Evolutionary conservation across 345 rosid species (phyloP).

Genomic region (Arabis hirsuta): DNA sequence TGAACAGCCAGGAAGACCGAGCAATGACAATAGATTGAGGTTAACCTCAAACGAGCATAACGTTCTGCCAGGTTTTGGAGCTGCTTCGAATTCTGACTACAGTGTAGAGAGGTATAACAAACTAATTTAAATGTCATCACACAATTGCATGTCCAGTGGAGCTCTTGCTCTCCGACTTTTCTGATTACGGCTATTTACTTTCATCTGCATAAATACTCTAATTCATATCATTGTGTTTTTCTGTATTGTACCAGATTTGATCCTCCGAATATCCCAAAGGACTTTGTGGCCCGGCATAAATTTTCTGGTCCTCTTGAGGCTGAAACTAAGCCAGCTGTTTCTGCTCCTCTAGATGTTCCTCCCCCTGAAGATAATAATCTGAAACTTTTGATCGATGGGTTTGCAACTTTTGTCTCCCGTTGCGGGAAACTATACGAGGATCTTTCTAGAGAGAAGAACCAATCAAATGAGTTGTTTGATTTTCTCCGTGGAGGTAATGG

Average conservation of each 20-base stretch:
- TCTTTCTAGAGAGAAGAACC: constrained; percentile 92
- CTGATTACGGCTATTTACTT: constrained; percentile 7
- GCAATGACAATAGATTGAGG: constrained; percentile 58
- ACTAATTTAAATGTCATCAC: constrained; percentile 13
- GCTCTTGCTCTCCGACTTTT: constrained; percentile 10
- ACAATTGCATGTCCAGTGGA: constrained; percentile 8
- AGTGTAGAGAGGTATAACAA: constrained; percentile 71
- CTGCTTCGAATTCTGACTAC: constrained; percentile 67
- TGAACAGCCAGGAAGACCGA: constrained; percentile 65
- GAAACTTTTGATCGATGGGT: constrained; percentile 84
- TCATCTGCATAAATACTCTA: constrained; percentile 4
- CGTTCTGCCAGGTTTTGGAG: constrained; percentile 71
- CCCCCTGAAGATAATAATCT: constrained; percentile 77
- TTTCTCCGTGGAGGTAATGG: constrained; percentile 90
- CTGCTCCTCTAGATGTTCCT: constrained; percentile 73
- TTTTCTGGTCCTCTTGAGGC: constrained; percentile 66
- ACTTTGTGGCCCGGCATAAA: constrained; percentile 77
- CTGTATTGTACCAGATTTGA: constrained; percentile 66
- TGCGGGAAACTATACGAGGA: constrained; percentile 96
- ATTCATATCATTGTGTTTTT: constrained; percentile 24
- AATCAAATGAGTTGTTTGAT: constrained; percentile 79
- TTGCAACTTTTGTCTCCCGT: constrained; percentile 91
- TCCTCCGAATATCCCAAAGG: constrained; percentile 79
- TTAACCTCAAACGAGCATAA: constrained; percentile 65
- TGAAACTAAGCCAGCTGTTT: constrained; percentile 49